These are phyloP conservation scores for Coemansia sp. DNA, from an alignment of 192 early-diverging fungal species.

Conservation along the genomic window DNA sequence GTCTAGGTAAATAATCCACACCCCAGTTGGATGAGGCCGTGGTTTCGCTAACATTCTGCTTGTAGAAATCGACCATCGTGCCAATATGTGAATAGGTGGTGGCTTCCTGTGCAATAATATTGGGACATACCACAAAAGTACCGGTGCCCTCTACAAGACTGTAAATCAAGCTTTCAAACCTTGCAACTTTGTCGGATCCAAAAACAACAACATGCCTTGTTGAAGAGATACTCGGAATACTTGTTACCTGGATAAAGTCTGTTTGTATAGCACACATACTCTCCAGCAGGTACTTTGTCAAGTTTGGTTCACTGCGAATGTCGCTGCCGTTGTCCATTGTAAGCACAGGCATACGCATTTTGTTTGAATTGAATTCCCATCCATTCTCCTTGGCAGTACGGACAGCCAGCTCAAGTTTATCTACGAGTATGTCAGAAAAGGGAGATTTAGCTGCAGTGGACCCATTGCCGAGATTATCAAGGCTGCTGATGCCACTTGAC, in stretches of 20 bases:
- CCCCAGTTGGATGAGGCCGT: constrained; percentile 79
- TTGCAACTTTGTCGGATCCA: constrained; percentile 76
- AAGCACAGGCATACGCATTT: constrained; percentile 74
- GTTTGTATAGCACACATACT: constrained; percentile 59
- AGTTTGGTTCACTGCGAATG: constrained; percentile 53
- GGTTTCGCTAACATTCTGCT: constrained; percentile 64
- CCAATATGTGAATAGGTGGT: constrained; percentile 65
- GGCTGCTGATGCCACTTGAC: constrained; percentile 61
- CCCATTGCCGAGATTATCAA: constrained; percentile 74
- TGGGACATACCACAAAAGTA: constrained; percentile 45
- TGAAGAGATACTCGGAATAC: constrained; percentile 47
- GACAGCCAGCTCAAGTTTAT: constrained; percentile 59
- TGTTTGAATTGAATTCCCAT: constrained; percentile 59
- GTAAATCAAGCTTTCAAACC: constrained; percentile 79
- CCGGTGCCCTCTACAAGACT: constrained; percentile 85
- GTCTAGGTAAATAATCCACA: constrained; percentile 72
- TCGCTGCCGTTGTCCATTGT: constrained; percentile 75
- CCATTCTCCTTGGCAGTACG: constrained; percentile 63
- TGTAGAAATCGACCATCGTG: constrained; percentile 74
- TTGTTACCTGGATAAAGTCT: constrained; percentile 57
- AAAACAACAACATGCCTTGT: constrained; percentile 85
- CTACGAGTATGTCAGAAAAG: constrained; percentile 37
- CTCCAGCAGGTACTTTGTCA: constrained; percentile 67
- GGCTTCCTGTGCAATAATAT: not conserved
- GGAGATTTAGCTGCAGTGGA: constrained; percentile 81